phyloP scores from a whole-genome alignment of 2,329 filamentous ascomycete genomes.

The Paracoccidioides lutzii region DNA sequence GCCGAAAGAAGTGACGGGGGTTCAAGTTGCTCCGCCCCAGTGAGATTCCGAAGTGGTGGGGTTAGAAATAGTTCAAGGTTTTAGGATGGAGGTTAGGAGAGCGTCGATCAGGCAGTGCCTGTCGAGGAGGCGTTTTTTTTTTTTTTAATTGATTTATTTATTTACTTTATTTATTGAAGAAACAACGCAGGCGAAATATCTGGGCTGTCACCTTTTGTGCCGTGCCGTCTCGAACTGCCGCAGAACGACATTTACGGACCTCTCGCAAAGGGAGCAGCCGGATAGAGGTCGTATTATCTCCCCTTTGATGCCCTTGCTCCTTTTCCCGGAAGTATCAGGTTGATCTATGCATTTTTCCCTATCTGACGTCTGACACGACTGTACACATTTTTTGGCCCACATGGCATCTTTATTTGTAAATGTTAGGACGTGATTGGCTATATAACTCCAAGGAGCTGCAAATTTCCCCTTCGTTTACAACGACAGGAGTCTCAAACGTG shows the following conservation, averaged over 20 bases:
- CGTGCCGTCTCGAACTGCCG: background rate
- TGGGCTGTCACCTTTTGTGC: background rate
- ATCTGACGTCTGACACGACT: background rate
- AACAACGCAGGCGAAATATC: background rate
- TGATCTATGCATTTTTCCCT: background rate
- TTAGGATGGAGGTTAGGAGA: background rate
- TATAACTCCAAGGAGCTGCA: background rate
- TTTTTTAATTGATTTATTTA: too few species aligned
- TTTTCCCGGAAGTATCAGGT: background rate
- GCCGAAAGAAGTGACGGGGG: conserved; percentile 13
- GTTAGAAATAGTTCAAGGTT: background rate
- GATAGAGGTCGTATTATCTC: background rate
- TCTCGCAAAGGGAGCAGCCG: background rate
- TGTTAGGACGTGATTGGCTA: background rate
- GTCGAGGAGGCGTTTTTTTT: background rate
- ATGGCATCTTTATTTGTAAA: background rate
- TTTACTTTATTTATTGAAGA: background rate
- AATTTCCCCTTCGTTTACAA: background rate
- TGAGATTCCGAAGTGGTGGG: background rate
- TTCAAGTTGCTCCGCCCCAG: background rate
- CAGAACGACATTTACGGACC: background rate
- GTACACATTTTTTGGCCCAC: background rate
- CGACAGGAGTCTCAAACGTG: background rate
- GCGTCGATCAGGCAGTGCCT: background rate
- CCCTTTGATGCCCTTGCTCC: background rate